Evolutionary conservation across 2,329 filamentous ascomycete genomes (phyloP), one percentile per base, ranked within the genome.

Genomic region (Pseudogymnoascus sp.): DNA sequence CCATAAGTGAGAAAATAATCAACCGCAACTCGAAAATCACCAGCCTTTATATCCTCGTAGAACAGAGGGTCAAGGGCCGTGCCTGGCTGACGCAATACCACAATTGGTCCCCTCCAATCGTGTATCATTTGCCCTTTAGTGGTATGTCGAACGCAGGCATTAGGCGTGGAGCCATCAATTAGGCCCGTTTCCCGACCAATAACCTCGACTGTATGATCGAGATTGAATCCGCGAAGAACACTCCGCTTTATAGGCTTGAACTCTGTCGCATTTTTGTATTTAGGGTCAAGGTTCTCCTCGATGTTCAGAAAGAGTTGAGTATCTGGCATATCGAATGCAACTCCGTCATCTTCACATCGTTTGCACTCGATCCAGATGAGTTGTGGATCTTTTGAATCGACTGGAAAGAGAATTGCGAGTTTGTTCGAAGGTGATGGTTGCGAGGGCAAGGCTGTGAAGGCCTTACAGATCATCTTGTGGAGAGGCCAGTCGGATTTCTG

Each of bases 401-500:
- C 38, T 21, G 38, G 38, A 42, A 42, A 11, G 38, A 42, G 38
- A 17, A 42, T 42, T 42, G 38, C 38, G 38, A 42, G 38, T 42
- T 42, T 40, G 37, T 40, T 7, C 7, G 37, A 40, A 19, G 37
- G 37, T 10, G n/a, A 53, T 31, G 62, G 26, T 21, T 10, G 50
- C 21, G 26, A 38, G 11, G 50, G 13, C 29, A 31, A 11, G 31
- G 29, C 31, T 29, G 46, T 21, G 21, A 63, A 40, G 21, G 17
- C 9, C 37, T 63, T 60, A 35, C 62, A 63, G 21, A 63, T 31
- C 10, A 9, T 60, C 44, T 60, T 63, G 62, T 63, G 62, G 21
- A 63, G 62, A 26, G 46, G 50, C 62, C 62, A 63, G 15, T 63
- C 62, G 15, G 33, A 21, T 40, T 42, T 60, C 17, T 63, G 62